Conservation (phyloP, 164 flowering plant genomes). For the Akebia trifoliata region DNA sequence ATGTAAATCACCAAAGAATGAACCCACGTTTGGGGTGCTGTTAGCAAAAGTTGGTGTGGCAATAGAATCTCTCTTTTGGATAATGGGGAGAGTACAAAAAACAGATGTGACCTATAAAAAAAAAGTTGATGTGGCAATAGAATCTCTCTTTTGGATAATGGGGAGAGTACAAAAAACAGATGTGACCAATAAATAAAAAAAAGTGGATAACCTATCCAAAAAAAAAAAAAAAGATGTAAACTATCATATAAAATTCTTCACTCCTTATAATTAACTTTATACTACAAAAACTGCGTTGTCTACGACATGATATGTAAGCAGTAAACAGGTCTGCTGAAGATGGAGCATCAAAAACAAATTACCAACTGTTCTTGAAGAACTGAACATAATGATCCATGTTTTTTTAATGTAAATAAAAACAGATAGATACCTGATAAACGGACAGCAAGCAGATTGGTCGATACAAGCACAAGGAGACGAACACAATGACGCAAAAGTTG, state of each 20-base stretch:
- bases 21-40: too few species aligned
- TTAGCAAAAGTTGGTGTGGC: too few species aligned
- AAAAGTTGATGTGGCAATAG: too few species aligned
- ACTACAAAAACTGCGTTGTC: too few species aligned
- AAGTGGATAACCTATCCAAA: too few species aligned
- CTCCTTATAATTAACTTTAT: conserved; percentile 31
- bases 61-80: conserved; percentile 35
- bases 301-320: too few species aligned
- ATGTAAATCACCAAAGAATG: too few species aligned
- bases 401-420: not conserved
- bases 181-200: too few species aligned
- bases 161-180: conserved; percentile 31
- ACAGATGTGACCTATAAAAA: too few species aligned
- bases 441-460: conserved; percentile 82
- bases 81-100: conserved; percentile 30
- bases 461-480: conserved; percentile 86
- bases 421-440: conserved; percentile 77
- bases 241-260: too few species aligned
- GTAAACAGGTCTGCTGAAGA: not conserved
- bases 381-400: not conserved
- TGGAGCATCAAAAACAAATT: conserved; percentile 8
- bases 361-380: not conserved
- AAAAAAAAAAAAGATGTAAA: too few species aligned
- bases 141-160: conserved; percentile 29
- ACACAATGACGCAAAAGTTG: conserved; percentile 99